Conservation (phyloP, 2,329 filamentous ascomycete genomes). For the Coniochaeta sp. region DNA sequence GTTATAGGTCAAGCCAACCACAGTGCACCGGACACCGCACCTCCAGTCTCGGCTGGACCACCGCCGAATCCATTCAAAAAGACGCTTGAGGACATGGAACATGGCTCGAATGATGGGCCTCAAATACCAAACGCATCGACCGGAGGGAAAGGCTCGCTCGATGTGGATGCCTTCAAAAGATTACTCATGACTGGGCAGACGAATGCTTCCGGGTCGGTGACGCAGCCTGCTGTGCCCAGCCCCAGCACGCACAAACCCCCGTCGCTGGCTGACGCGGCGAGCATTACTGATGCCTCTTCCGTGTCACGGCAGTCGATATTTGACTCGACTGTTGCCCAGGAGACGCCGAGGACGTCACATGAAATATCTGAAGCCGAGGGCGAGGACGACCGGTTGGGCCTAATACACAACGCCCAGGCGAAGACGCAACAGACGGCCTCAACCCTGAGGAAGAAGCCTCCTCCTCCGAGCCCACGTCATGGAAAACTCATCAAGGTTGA, state of each 20-base stretch:
- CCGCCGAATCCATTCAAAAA: constrained; percentile 51
- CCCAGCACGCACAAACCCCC: constrained; percentile 15
- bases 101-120: constrained; percentile 22
- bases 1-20: constrained; percentile 17
- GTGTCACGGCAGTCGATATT: constrained; percentile 52
- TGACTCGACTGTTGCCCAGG: constrained; percentile 31
- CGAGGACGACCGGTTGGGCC: constrained; percentile 33
- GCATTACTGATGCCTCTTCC: constrained; percentile 52
- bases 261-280: constrained; percentile 32
- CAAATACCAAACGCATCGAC: constrained; percentile 21
- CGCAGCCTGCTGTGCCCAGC: constrained; percentile 13
- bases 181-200: constrained; percentile 68
- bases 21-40: constrained; percentile 8
- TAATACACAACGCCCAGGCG: constrained; percentile 15
- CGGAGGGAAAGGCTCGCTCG: constrained; percentile 46
- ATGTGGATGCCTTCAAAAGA: constrained; percentile 72
- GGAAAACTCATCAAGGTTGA: constrained; percentile 63
- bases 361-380: constrained; percentile 47
- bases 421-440: constrained; percentile 12
- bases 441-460: constrained; percentile 50
- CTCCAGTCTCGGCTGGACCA: constrained; percentile 17
- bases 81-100: constrained; percentile 45
- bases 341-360: constrained; percentile 52
- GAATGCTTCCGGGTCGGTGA: constrained; percentile 16
- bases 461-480: constrained; percentile 70